A percentile compares a stretch with the other conserved stretches of the same genome.
Evolutionary conservation across 2,329 filamentous ascomycete genomes (phyloP).

Genomic region (Xylaria multiplex): DNA sequence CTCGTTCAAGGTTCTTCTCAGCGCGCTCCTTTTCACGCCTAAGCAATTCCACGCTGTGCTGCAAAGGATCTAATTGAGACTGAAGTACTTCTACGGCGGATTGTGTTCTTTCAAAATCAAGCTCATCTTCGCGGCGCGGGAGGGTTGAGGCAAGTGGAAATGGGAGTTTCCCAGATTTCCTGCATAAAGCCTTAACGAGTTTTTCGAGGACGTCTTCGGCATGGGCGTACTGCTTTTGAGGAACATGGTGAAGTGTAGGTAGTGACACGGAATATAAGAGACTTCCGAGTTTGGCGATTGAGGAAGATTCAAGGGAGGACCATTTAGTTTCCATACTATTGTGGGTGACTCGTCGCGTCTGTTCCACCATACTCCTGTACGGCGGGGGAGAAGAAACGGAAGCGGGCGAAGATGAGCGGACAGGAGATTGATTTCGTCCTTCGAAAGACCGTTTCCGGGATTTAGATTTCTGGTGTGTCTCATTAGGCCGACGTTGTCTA

Average conservation of each 20-base stretch:
- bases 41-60: slow-evolving; percentile 72
- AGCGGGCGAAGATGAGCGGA: slow-evolving; percentile 43
- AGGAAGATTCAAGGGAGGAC: slow-evolving; percentile 64
- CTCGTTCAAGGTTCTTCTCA: slow-evolving; percentile 64
- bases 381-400: slow-evolving; percentile 44
- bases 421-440: slow-evolving; percentile 29
- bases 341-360: slow-evolving; percentile 65
- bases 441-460: slow-evolving; percentile 25
- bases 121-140: slow-evolving; percentile 64
- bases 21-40: slow-evolving; percentile 66
- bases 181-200: slow-evolving; percentile 66
- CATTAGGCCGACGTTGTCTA: slow-evolving; percentile 10
- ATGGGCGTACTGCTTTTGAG: slow-evolving; percentile 60
- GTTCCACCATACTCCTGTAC: slow-evolving; percentile 63
- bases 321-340: slow-evolving; percentile 75
- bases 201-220: slow-evolving; percentile 66
- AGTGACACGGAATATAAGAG: slow-evolving; percentile 69
- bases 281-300: slow-evolving; percentile 64
- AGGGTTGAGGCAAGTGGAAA: slow-evolving; percentile 67
- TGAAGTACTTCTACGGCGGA: slow-evolving; percentile 68
- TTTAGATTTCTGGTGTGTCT: slow-evolving; percentile 14
- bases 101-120: slow-evolving; percentile 73
- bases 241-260: slow-evolving; percentile 68
- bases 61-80: slow-evolving; percentile 67
- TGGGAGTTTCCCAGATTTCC: slow-evolving; percentile 69